Evolutionary conservation across 306 rosid species (phyloP).

Genomic region (Cicer arietinum): DNA sequence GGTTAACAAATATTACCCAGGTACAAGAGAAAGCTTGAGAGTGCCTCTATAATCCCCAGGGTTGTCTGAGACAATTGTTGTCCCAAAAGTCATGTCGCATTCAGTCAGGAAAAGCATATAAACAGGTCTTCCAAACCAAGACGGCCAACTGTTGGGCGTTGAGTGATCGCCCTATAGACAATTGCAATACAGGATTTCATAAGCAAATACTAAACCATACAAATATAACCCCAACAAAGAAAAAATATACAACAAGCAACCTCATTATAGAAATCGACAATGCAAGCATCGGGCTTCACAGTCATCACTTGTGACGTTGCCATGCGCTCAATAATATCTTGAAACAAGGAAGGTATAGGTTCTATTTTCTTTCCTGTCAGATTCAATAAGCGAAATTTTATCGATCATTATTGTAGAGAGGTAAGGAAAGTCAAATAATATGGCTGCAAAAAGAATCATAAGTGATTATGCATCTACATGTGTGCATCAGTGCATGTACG

Average conservation of each 20-base stretch:
- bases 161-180: conserved; percentile 87
- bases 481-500: not conserved
- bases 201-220: not conserved
- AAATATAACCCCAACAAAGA: not conserved
- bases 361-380: conserved; percentile 77
- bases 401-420: conserved; percentile 4
- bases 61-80: conserved; percentile 61
- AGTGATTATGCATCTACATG: not conserved
- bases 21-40: conserved; percentile 69
- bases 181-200: not conserved
- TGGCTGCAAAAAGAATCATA: not conserved
- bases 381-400: conserved; percentile 41
- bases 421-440: not conserved
- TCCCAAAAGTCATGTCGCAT: conserved; percentile 90
- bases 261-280: conserved; percentile 89
- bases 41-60: conserved; percentile 86
- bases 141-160: conserved; percentile 75
- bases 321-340: conserved; percentile 76
- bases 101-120: conserved; percentile 74
- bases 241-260: conserved; percentile 49
- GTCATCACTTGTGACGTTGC: conserved; percentile 61
- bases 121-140: conserved; percentile 89
- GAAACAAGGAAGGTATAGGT: conserved; percentile 78
- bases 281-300: conserved; percentile 90
- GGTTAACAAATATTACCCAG: conserved; percentile 69